Percentiles rank a stretch among this genome's conserved stretches.
Conservation (phyloP, 106 monocot species). For the Allium cepa region DNA sequence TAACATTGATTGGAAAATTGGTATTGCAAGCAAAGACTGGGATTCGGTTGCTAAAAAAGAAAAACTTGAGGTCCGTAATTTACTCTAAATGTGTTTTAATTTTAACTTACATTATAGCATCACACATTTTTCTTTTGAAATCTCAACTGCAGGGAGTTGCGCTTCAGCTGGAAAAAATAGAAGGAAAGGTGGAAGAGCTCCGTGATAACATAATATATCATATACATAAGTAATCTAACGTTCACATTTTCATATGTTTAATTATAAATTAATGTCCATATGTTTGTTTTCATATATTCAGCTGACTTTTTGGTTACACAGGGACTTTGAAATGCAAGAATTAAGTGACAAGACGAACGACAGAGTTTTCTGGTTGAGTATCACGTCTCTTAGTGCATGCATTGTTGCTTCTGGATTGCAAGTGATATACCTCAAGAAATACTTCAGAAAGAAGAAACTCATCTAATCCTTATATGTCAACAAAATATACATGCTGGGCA, state of each 20-base stretch:
- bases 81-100: background rate
- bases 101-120: no score
- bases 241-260: no score
- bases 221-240: slow-evolving; percentile 32
- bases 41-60: slow-evolving; percentile 83
- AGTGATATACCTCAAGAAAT: slow-evolving; percentile 63
- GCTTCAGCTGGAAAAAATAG: slow-evolving; percentile 72
- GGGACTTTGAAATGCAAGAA: slow-evolving; percentile 72
- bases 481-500: slow-evolving; percentile 2
- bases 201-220: slow-evolving; percentile 70
- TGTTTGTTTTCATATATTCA: background rate
- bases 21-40: slow-evolving; percentile 87
- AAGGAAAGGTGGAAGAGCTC: slow-evolving; percentile 55
- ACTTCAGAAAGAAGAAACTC: slow-evolving; percentile 77
- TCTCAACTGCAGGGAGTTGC: slow-evolving; percentile 53
- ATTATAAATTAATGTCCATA: background rate
- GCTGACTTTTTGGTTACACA: slow-evolving; percentile 13
- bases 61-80: slow-evolving; percentile 60
- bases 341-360: slow-evolving; percentile 75
- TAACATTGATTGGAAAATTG: slow-evolving; percentile 68
- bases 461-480: slow-evolving; percentile 22
- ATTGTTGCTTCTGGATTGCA: slow-evolving; percentile 51
- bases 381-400: slow-evolving; percentile 65
- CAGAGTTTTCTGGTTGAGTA: slow-evolving; percentile 78
- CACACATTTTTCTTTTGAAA: background rate